Conservation (phyloP, 1,139 yeast genomes). For the Saccharomyces hybrid region DNA sequence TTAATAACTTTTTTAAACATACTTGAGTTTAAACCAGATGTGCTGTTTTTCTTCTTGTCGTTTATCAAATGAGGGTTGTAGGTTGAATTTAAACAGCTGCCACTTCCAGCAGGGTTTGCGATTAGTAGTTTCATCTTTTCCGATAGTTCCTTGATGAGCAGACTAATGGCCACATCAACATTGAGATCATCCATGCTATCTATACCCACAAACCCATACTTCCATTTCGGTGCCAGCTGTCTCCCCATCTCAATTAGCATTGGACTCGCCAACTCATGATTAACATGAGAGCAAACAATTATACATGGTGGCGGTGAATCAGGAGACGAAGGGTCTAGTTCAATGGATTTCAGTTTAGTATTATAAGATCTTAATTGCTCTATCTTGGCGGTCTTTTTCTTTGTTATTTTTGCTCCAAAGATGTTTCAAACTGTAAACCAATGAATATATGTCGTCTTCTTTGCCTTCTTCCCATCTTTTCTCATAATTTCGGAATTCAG, state of each 20-base stretch:
- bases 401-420: slow-evolving; percentile 43
- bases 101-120: background rate
- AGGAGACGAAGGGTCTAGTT: slow-evolving; percentile 42
- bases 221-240: slow-evolving; percentile 51
- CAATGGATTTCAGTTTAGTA: slow-evolving; percentile 20
- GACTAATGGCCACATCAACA: slow-evolving; percentile 48
- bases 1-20: background rate
- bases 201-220: slow-evolving; percentile 53
- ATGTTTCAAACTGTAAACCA: slow-evolving; percentile 49
- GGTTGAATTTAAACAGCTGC: background rate
- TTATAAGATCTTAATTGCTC: slow-evolving; percentile 22
- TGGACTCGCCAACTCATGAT: slow-evolving; percentile 52
- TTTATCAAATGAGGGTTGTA: background rate
- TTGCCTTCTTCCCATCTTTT: slow-evolving; percentile 51
- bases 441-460: slow-evolving; percentile 58
- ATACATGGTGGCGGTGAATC: slow-evolving; percentile 60
- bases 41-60: background rate
- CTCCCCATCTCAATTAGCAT: slow-evolving; percentile 49
- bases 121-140: slow-evolving; percentile 36
- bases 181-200: slow-evolving; percentile 44
- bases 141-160: slow-evolving; percentile 52
- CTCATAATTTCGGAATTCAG: slow-evolving; percentile 50
- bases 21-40: background rate
- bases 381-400: slow-evolving; percentile 17
- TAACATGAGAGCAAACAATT: slow-evolving; percentile 54